Base-by-base conservation (phyloP, 345 rosid species). In the Eucalyptus sp. region DNA sequence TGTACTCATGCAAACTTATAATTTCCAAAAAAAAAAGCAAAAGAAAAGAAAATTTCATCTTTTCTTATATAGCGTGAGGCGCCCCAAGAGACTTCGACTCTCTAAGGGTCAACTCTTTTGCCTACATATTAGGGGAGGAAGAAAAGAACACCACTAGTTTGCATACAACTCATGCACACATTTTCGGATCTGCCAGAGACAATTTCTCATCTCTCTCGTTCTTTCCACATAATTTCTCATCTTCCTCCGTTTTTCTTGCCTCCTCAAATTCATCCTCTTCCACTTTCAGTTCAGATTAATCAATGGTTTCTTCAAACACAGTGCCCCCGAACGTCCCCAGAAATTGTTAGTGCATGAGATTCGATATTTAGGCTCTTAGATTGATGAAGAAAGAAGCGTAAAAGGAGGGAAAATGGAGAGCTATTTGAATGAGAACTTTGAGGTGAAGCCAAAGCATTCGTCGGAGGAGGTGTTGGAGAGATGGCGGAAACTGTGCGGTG, bases 401-500 rank as follows among this genome's bases (percentile, higher is more conserved):
- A 37, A 2, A 16, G 66, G 20, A 29, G 41, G 44, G 68, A 43
- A 83, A 25, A 96, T 96, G 99, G 97, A 94, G 93, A 94, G 91
- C 88, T 95, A 91, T 85, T 87, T 96, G 93, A 92, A 93, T 43
- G 95, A 95, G 84, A 94, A 93, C 89, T 97, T 97, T 66, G 97
- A 88, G 33, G 95, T 96, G 92, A 90, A 95, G 86, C 87, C 97
- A 17, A 97, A 97, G 87, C 96, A 96, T 80, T 91, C 98, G 6
- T 89, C 96, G 10, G 94, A 93, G 31, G 97, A 97, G 90, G 92
- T 89, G 51, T 89, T 97, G 86, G 93, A 92, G 91, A 94, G 91
- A 92, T 96, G 99, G 99, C 92, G 99, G 79, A 92, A 93, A 20
- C 87, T 93, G 14, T 96, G 98, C 7, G 95, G 97, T 2, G 90